Evolutionary conservation across 2,329 filamentous ascomycete genomes (phyloP), one percentile per base, ranked within the genome.

Genomic region (Thielaviopsis cerberus): DNA sequence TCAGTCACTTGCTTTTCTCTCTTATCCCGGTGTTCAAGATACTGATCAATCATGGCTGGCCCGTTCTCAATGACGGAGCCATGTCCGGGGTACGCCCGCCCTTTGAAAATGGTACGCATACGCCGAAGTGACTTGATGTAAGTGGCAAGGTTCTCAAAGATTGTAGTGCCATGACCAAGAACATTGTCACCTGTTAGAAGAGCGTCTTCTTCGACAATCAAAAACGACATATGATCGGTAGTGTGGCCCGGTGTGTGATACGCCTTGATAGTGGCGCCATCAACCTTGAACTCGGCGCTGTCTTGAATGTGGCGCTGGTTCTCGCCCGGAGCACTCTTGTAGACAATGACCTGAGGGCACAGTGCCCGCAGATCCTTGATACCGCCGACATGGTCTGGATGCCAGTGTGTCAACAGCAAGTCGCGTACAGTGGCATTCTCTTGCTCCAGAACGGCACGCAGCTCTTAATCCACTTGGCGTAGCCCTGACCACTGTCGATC

Each of bases 131-230:
- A 88, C 22, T 69, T 66, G 62, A 94, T 72, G 67, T 94, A 95
- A 0, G 73, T 71, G 1, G 71, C 68, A 8, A 94, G 74, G 62
- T 92, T 80, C 67, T 94, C 87, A 63, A 94, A 94, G 0, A 92
- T 87, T 3, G 86, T 82, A 1, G 87, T 94, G 13, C 88, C 88
- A 61, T 94, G 86, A 0, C 89, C 89, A 1, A 95, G 76, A 1
- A 95, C 84, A 66, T 91, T 94, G 69, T 95, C 89, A 6, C 85
- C 89, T 0, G 88, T 94, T 68, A 95, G 92, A 72, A 95, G 81
- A 48, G 86, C 83, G 64, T 88, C 77, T 65, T 94, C 76, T 77
- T 94, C 86, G 52, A 83, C 77, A 4, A 94, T 70, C 4, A 89
- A 68, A 63, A 95, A 83, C 20, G 78, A 80, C 76, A 90, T 84